A percentile compares a stretch with the other conserved stretches of the same genome.
Evolutionary conservation across 2,329 filamentous ascomycete genomes (phyloP).

Genomic region (Penicillium hordei): DNA sequence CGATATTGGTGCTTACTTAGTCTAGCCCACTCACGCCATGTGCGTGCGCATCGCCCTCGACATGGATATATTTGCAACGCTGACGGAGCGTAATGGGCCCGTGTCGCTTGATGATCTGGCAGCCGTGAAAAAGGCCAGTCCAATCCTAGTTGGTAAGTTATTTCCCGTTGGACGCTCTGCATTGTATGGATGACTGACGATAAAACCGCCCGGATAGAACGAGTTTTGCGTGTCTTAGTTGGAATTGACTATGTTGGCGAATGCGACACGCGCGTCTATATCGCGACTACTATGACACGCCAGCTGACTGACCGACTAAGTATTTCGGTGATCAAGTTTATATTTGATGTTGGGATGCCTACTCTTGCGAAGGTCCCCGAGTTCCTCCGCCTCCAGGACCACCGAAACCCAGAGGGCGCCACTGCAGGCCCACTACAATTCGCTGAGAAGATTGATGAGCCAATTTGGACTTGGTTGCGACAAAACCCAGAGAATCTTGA

Average conservation of each 20-base stretch:
- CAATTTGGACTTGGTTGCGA: constrained; percentile 18
- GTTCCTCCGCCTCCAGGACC: constrained; percentile 3
- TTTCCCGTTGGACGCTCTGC: background rate
- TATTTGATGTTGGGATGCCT: background rate
- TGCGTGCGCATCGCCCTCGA: background rate
- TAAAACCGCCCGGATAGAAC: background rate
- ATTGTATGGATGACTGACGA: background rate
- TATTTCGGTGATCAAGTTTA: background rate
- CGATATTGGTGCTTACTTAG: background rate
- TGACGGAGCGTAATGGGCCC: background rate
- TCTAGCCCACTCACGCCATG: background rate
- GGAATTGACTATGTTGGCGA: background rate
- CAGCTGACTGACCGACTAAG: background rate
- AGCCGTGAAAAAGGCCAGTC: background rate
- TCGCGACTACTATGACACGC: background rate
- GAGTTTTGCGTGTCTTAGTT: background rate
- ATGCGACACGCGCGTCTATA: background rate
- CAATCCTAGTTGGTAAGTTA: background rate
- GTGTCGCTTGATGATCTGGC: background rate
- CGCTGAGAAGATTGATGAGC: constrained; percentile 11
- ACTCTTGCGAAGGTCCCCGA: background rate
- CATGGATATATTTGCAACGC: background rate
- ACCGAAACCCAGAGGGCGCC: constrained; percentile 13
- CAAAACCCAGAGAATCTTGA: constrained; percentile 10
- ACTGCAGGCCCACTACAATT: constrained; percentile 22